These are phyloP conservation scores for Filobasidium wieringae DNA, from an alignment of 768 basidiomycete genomes.

Conservation along the genomic window DNA sequence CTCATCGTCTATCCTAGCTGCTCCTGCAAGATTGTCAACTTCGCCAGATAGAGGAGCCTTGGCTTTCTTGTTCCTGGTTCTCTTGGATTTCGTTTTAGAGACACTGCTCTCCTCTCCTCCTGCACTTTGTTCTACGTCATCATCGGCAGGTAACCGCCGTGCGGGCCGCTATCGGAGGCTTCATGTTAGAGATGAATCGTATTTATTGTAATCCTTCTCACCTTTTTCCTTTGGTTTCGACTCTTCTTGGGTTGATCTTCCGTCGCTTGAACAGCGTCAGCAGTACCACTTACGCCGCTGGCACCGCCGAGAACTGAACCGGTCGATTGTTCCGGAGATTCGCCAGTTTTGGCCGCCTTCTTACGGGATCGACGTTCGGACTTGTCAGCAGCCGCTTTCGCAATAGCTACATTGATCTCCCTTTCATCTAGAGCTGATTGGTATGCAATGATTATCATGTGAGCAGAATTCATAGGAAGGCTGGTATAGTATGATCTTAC, in stretches of 20 bases:
- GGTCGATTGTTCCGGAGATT: constrained; percentile 16
- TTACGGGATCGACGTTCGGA: constrained; percentile 2
- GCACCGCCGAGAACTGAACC: constrained; percentile 11
- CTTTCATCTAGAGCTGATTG: constrained; percentile 28
- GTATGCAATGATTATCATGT: not conserved
- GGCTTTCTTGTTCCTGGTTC: constrained; percentile 19
- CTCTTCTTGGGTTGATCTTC: constrained; percentile 14
- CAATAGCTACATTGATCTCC: constrained; percentile 38
- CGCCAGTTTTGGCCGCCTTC: constrained; percentile 14
- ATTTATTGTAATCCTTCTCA: not conserved
- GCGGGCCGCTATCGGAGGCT: constrained; percentile 2
- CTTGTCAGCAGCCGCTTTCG: constrained; percentile 16
- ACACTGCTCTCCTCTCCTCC: constrained; percentile 11
- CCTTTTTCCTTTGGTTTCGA: not conserved
- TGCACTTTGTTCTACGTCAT: constrained; percentile 27
- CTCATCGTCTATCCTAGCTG: constrained; percentile 31
- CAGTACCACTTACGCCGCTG: constrained; percentile 12
- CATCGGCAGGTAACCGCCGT: constrained; percentile 33
- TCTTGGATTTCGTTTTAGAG: constrained; percentile 18
- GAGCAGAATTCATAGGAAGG: not conserved
- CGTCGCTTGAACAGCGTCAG: constrained; percentile 14
- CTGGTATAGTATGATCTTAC: constrained; percentile 15
- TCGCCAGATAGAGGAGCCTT: constrained; percentile 10
- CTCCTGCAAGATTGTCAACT: constrained; percentile 1
- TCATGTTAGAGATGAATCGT: no score